Evolutionary conservation across 2,329 filamentous ascomycete genomes (phyloP), one percentile per base, ranked within the genome.

Genomic region (Diaporthe australafricana): DNA sequence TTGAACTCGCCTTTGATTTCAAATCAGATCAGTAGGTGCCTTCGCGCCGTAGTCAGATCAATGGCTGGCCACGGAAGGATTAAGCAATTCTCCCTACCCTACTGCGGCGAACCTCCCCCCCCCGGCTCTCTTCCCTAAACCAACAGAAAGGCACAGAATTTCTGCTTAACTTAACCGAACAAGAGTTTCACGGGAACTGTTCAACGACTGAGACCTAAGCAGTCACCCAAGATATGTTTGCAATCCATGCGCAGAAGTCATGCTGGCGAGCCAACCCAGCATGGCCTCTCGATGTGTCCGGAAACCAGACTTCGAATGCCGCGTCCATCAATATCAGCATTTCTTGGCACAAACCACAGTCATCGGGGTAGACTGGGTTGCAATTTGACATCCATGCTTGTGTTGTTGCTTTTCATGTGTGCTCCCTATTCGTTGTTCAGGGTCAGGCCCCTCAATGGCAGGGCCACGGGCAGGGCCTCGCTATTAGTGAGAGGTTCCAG

Each of bases 341-440:
- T 94, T 97, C 94, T 97, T 95, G 95, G 95, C 95, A 94, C 95
- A 96, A 95, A 69, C 91, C 89, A 87, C 91, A 95, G 94, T 92
- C 94, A 98, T 91, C 74, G 74, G 82, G 82, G 81, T 83, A 83
- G 91, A 91, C 92, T 90, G 90, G 87, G 93, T 96, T 96, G 95
- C 91, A 98, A 98, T 98, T 98, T 98, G 95, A 98, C 95, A 98
- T 98, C 94, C 93, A 94, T 97, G 95, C 95, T 96, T 76, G 27
- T 65, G 14, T 48, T 27, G 8, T 55, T 30, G 17, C 9, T 50
- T 42, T 48, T 20, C n/a, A 30, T 30, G 27, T 42, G 40, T 11
- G 3, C 38, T 32, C n/a, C 16, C 16, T 53, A n/a, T 27, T 17
- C 16, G 7, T 30, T 45, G 42, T 40, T 40, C 17, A 35, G 17